Evolutionary conservation across 2,329 filamentous ascomycete species (phyloP).

Genomic region (Nemania sp.): DNA sequence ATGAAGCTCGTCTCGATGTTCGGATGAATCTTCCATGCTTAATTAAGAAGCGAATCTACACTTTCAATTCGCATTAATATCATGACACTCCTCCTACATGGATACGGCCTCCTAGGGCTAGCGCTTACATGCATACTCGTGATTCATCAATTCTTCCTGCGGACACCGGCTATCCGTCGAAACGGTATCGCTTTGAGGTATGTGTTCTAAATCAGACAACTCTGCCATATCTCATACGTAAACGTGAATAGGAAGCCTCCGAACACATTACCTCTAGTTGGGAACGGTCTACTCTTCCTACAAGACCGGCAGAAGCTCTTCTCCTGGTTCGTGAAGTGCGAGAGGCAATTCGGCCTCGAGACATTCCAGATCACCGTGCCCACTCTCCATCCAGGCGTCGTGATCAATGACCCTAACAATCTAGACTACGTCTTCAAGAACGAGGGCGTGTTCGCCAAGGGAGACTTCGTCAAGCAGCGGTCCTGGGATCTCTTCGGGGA

Average conservation of each 20-base stretch:
- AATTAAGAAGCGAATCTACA: too few relatives aligned
- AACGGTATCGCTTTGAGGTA: constrained; percentile 43
- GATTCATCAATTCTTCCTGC: constrained; percentile 34
- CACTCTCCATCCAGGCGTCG: constrained; percentile 63
- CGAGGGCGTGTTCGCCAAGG: constrained; percentile 64
- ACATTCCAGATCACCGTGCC: constrained; percentile 67
- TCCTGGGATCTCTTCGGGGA: constrained; percentile 67
- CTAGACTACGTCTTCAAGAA: constrained; percentile 67
- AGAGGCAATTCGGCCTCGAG: constrained; percentile 59
- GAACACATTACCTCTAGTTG: constrained; percentile 58
- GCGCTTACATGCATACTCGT: constrained; percentile 27
- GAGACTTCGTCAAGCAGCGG: constrained; percentile 62
- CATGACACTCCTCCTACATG: constrained; percentile 32
- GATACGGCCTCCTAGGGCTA: constrained; percentile 28
- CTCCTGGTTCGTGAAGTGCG: constrained; percentile 64
- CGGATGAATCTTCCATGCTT: too few relatives aligned
- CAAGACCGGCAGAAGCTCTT: constrained; percentile 64
- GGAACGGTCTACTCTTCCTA: constrained; percentile 66
- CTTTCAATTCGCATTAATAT: too few relatives aligned
- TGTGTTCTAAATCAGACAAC: not conserved
- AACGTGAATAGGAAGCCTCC: constrained; percentile 49
- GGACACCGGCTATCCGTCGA: constrained; percentile 33
- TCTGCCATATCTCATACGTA: not conserved
- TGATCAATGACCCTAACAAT: constrained; percentile 65
- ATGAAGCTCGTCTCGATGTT: too few relatives aligned